These are phyloP conservation scores for Vickermania ingenoplastis DNA, from an alignment of 208 protist genomes.

Conservation along the genomic window DNA sequence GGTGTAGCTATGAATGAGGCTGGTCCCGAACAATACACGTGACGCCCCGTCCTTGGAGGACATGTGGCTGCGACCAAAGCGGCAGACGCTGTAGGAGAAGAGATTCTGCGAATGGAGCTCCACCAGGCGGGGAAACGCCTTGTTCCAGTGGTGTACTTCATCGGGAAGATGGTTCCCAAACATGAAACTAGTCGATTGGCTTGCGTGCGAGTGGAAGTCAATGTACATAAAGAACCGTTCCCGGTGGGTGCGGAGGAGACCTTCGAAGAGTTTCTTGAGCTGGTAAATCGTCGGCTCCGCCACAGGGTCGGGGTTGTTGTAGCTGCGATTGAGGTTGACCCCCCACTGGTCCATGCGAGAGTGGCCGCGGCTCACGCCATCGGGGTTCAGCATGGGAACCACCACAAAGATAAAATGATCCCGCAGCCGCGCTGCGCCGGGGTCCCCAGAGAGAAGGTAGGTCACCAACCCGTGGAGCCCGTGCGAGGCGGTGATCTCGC, in stretches of 20 bases:
- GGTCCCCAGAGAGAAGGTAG: constrained; percentile 66
- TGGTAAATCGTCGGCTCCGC: constrained; percentile 77
- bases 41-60: constrained; percentile 68
- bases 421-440: constrained; percentile 47
- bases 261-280: constrained; percentile 67
- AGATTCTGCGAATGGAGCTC: constrained; percentile 59
- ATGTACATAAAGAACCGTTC: constrained; percentile 83
- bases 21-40: constrained; percentile 71
- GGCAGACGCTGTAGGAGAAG: constrained; percentile 68
- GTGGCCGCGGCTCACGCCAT: constrained; percentile 90
- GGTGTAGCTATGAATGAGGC: constrained; percentile 79
- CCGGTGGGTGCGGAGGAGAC: constrained; percentile 45
- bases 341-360: constrained; percentile 86
- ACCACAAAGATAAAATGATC: constrained; percentile 90
- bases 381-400: constrained; percentile 91
- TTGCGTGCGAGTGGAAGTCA: constrained; percentile 92
- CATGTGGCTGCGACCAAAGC: constrained; percentile 69
- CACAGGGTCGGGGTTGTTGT: constrained; percentile 66
- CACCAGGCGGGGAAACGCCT: constrained; percentile 64
- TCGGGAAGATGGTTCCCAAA: constrained; percentile 85
- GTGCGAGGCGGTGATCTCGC: constrained; percentile 87
- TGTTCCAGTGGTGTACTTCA: constrained; percentile 79
- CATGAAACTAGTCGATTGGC: constrained; percentile 82
- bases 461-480: constrained; percentile 86
- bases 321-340: constrained; percentile 92